Evolutionary conservation across 805 yeast species (phyloP).

Genomic region (Wickerhamiella parazyma): DNA sequence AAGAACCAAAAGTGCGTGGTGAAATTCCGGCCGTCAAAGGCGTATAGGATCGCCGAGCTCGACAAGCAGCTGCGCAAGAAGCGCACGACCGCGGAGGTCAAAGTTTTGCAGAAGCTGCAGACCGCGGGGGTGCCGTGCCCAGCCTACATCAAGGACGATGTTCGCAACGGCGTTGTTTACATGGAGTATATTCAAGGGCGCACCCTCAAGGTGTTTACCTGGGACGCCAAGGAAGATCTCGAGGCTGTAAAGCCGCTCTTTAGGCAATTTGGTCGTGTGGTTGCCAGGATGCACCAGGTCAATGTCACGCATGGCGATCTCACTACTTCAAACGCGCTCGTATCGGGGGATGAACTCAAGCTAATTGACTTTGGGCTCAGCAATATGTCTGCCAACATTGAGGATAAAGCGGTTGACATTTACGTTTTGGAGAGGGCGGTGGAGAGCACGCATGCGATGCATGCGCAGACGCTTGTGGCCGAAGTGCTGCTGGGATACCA

Average conservation of each 20-base stretch:
- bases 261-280: constrained; percentile 37
- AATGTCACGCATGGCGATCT: constrained; percentile 89
- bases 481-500: constrained; percentile 65
- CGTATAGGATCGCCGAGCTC: constrained; percentile 75
- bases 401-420: constrained; percentile 94
- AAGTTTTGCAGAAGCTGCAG: constrained; percentile 48
- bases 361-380: constrained; percentile 89
- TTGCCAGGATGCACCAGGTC: constrained; percentile 47
- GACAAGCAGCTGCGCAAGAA: constrained; percentile 66
- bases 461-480: constrained; percentile 45
- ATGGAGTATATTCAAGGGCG: constrained; percentile 62
- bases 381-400: constrained; percentile 43
- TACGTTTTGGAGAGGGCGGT: constrained; percentile 90
- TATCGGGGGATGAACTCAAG: constrained; percentile 26
- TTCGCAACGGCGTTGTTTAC: constrained; percentile 69
- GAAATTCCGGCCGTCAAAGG: constrained; percentile 78
- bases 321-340: constrained; percentile 74
- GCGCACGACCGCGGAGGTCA: constrained; percentile 74
- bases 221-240: constrained; percentile 20
- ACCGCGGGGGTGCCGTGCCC: constrained; percentile 53
- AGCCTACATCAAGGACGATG: constrained; percentile 58
- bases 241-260: constrained; percentile 9
- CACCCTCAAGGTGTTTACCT: constrained; percentile 26
- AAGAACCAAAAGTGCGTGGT: constrained; percentile 36
- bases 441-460: constrained; percentile 74